Base-by-base conservation (phyloP, 2,329 filamentous ascomycete species). In the Botryotinia convoluta region DNA sequence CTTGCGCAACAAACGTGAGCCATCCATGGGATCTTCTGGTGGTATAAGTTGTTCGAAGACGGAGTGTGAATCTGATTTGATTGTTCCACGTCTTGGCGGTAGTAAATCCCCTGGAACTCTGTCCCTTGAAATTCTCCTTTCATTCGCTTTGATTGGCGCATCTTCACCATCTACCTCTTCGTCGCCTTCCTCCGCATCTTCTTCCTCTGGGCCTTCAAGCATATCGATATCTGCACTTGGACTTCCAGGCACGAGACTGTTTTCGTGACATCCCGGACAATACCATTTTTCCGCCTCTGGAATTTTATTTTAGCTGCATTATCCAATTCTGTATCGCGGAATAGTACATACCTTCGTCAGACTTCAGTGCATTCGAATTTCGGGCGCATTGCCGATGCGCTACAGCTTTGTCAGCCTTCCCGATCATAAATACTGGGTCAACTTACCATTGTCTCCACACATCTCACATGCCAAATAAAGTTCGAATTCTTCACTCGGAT, bases 351-450 rank as follows among this genome's bases (percentile, higher is more conserved):
- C 93, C 88, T 82, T 91, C 87, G 75, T 89, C 87, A 76, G 86
- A 83, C 78, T 84, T 84, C 78, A 93, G 84, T 76, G 89, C 89
- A 74, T 88, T 88, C 81, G 89, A 88, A 81, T 92, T 89, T 80
- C 92, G 90, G 74, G 94, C 95, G 84, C 95, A 98, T 87, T 96
- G 92, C 82, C 92, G 91, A 85, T 98, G 95, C 80, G 94, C 95
- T 97, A 85, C 81, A 85, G 81, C 80, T 79, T 83, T 76, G 81
- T 87, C 79, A 86, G 84, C 78, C 77, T 79, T 75, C 79, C 77
- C 59, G 60, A 71, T 67, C 71, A 76, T 75, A 45, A 72, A 60
- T 73, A 74, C 74, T 72, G 76, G 54, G 59, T 74, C 59, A 77
- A 89, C 93, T 83, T 86, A 97, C 94, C 91, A 83, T 94, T 92